Conservation (phyloP, 352 stramenopile species). For the Phytophthora lateralis region DNA sequence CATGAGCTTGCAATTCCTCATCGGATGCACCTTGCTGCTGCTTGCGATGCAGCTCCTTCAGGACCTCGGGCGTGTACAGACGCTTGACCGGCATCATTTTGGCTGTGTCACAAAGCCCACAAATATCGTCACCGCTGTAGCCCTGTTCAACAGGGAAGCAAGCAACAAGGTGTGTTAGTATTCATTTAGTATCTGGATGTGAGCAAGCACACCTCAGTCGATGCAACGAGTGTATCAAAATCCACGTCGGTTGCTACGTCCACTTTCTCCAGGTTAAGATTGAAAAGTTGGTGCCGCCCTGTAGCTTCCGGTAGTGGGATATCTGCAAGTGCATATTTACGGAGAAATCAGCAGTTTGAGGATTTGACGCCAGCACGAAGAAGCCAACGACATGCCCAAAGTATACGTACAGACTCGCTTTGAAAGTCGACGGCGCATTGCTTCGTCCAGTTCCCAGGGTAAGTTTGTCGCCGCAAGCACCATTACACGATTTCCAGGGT, state of each 20-base stretch:
- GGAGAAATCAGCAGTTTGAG: not conserved
- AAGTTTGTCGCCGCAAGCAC: constrained; percentile 96
- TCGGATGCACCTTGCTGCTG: constrained; percentile 49
- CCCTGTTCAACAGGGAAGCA: constrained; percentile 30
- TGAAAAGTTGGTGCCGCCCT: constrained; percentile 71
- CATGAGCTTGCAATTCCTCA: constrained; percentile 48
- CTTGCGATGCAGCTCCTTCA: constrained; percentile 53
- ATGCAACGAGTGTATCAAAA: constrained; percentile 72
- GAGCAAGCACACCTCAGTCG: constrained; percentile 53
- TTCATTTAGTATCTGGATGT: not conserved
- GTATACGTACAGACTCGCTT: constrained; percentile 91
- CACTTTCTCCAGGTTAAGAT: constrained; percentile 80
- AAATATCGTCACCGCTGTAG: constrained; percentile 67
- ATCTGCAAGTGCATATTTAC: constrained; percentile 26
- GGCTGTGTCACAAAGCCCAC: constrained; percentile 57
- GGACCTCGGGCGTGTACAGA: constrained; percentile 71
- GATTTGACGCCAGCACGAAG: not conserved
- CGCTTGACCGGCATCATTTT: constrained; percentile 87
- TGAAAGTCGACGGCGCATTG: constrained; percentile 94
- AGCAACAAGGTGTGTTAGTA: not conserved
- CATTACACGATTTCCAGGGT: constrained; percentile 75
- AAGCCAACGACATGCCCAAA: constrained; percentile 77
- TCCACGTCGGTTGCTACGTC: constrained; percentile 85
- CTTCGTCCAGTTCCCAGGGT: constrained; percentile 97
- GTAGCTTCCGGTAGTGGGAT: constrained; percentile 63